These are phyloP conservation scores for Eucalyptus camaldulensis DNA, from an alignment of 345 rosid genomes.

Conservation along the genomic window DNA sequence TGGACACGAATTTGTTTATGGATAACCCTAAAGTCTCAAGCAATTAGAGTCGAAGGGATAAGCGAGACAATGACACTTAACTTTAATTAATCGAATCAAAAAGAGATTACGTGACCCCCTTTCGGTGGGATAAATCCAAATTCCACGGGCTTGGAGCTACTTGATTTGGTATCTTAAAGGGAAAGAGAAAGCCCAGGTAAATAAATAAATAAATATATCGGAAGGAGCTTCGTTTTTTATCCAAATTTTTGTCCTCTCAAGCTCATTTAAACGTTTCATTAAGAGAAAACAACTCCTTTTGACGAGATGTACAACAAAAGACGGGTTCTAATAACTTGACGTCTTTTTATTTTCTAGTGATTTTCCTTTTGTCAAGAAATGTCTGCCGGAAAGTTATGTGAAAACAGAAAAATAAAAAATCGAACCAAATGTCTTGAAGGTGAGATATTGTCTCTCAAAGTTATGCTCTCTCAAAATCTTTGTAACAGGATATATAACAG, in stretches of 20 bases:
- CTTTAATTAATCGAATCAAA: not conserved
- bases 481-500: not conserved
- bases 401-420: not conserved
- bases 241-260: not conserved
- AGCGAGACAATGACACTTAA: not conserved
- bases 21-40: not conserved
- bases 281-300: not conserved
- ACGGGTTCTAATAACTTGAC: not conserved
- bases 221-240: not conserved
- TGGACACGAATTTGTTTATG: not conserved
- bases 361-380: not conserved
- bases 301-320: not conserved
- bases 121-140: not conserved
- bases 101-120: not conserved
- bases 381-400: not conserved
- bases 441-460: not conserved
- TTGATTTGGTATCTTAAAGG: not conserved
- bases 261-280: not conserved
- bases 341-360: not conserved
- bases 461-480: not conserved
- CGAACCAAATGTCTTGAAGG: not conserved
- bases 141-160: not conserved
- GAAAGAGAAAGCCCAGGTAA: not conserved
- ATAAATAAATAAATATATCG: not conserved
- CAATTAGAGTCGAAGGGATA: not conserved